Evolutionary conservation across 192 early-diverging fungal species (phyloP), one percentile per base, ranked within the genome.

Genomic region (Paraglomus brasilianum): DNA sequence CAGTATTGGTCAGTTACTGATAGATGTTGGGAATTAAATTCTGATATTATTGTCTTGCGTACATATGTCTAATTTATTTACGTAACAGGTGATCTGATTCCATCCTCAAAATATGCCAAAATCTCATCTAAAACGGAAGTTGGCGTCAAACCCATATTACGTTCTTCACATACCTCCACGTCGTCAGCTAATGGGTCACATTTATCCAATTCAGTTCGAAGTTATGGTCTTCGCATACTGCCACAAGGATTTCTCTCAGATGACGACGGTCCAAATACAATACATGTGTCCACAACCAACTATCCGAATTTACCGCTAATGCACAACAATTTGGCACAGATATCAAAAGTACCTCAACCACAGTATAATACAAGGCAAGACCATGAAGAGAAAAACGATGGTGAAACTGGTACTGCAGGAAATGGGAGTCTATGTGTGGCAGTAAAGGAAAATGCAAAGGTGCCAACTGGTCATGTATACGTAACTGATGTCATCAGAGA

Each of bases 61-160:
- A 46, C 41, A 9, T 30, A 24, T 24, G 13, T 9, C 76, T 45
- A 36, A 13, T 76, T 24, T 71, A n/a, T 59, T 43, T 52, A 71
- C 6, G 21, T n/a, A 39, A 5, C 72, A 86, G 85, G 78, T 13
- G 83, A 85, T 73, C 74, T 82, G 17, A 77, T 76, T 72, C 88
- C 91, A 0, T 53, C 64, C 7, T 68, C 78, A 0, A 71, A 56
- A 2, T 84, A 77, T 56, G 75, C 82, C 0, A 79, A 87, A 72
- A 76, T 93, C 5, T 82, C 78, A 8, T 83, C 85, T 22, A 87
- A 87, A 71, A 75, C 85, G 8, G 90, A 93, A 66, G 82, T 93
- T 44, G 80, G 82, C 58, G 91, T 93, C 13, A 87, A 88, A 10
- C 90, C 91, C 21, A 91, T 86, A 69, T 78, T 86, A 51, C 80